Conservation (phyloP, 1,284 basidiomycete genomes). For the Porodaedalea pini region DNA sequence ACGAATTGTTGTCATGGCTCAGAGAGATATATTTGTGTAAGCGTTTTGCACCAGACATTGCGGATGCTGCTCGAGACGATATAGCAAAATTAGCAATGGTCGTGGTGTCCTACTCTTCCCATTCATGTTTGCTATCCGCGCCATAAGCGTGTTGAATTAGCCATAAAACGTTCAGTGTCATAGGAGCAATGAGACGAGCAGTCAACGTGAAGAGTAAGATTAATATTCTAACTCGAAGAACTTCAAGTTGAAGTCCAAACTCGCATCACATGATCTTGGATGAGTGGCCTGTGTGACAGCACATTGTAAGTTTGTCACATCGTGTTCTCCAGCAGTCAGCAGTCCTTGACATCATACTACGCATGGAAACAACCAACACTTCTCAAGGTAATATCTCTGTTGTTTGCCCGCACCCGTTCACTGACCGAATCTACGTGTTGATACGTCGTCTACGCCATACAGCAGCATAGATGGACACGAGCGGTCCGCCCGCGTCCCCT, state of each 20-base stretch:
- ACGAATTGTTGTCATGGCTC: neutral
- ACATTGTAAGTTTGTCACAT: neutral
- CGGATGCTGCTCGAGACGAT: neutral
- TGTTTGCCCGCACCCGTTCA: neutral
- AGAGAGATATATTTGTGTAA: neutral
- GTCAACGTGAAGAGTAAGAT: neutral
- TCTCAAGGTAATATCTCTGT: neutral
- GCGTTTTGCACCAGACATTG: neutral
- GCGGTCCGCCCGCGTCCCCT: neutral
- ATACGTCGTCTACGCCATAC: neutral
- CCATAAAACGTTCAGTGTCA: no score
- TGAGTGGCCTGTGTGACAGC: no score
- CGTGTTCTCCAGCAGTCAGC: conserved; percentile 2
- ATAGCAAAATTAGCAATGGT: neutral
- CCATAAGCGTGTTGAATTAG: no score
- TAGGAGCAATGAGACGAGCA: no score
- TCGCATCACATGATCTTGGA: neutral
- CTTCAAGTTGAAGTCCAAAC: neutral
- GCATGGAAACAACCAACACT: neutral
- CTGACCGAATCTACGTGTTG: no score
- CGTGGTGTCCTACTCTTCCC: no score
- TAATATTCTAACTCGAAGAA: neutral
- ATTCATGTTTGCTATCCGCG: no score
- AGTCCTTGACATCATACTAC: neutral
- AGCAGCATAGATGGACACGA: conserved; percentile 12